Conservation (phyloP, 768 basidiomycete species). For the Rhodocollybia butyracea region DNA sequence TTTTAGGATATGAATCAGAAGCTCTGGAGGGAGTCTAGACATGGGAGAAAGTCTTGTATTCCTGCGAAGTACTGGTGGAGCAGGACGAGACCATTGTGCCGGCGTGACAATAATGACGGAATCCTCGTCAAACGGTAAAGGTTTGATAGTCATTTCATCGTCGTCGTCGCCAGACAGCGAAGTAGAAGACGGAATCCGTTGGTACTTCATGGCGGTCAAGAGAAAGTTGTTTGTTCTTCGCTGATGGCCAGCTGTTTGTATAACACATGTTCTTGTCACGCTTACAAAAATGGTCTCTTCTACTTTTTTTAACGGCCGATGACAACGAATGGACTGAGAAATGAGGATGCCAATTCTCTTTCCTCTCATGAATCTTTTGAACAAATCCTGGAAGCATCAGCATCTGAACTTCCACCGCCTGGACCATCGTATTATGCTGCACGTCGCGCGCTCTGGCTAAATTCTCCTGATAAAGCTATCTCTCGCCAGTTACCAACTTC, state of each 20-base stretch:
- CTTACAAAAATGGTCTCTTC: not conserved
- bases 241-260: slow-evolving; percentile 16
- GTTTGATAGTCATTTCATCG: slow-evolving; percentile 45
- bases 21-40: slow-evolving; percentile 78
- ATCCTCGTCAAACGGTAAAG: slow-evolving; percentile 35
- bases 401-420: slow-evolving; percentile 48
- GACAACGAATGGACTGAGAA: slow-evolving; percentile 9
- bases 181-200: slow-evolving; percentile 71
- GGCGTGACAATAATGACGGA: slow-evolving; percentile 48
- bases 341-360: slow-evolving; percentile 1
- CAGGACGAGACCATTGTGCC: slow-evolving; percentile 59
- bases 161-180: slow-evolving; percentile 77
- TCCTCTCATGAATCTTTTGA: slow-evolving; percentile 31
- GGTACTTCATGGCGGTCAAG: slow-evolving; percentile 40
- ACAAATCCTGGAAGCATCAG: slow-evolving; percentile 30
- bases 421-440: slow-evolving; percentile 64
- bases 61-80: slow-evolving; percentile 13
- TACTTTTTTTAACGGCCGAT: slow-evolving; percentile 1
- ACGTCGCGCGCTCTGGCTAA: slow-evolving; percentile 63
- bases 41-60: slow-evolving; percentile 50
- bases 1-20: slow-evolving; percentile 90
- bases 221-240: slow-evolving; percentile 20
- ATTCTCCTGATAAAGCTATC: slow-evolving; percentile 15
- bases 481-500: slow-evolving; percentile 24
- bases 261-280: not conserved